Conservation (phyloP, 306 rosid genomes). For the Datisca glomerata region DNA sequence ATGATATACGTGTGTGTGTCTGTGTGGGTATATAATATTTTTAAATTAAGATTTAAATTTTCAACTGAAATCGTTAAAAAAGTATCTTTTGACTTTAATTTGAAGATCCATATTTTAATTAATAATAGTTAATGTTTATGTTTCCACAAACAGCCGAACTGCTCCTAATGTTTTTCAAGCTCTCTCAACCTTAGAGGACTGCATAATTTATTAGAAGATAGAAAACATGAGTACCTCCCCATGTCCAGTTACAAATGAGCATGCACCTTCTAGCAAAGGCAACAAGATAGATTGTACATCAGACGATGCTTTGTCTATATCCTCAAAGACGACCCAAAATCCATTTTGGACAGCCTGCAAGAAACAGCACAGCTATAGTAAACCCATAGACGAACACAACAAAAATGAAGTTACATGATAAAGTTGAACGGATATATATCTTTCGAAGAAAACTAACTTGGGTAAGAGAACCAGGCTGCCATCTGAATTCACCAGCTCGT, state of each 20-base stretch:
- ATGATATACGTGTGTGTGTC: no score
- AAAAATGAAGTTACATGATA: no score
- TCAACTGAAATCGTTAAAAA: no score
- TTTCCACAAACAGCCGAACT: no score
- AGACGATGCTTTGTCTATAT: slow-evolving; percentile 77
- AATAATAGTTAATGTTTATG: no score
- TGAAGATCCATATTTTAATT: no score
- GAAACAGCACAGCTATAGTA: no score
- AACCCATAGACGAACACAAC: no score
- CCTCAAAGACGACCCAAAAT: slow-evolving; percentile 92
- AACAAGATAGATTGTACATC: slow-evolving; percentile 67
- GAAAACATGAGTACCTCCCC: slow-evolving; percentile 53
- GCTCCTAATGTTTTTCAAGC: no score
- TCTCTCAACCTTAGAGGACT: neutral
- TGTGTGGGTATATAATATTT: no score
- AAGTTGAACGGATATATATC: slow-evolving; percentile 6
- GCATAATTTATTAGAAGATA: neutral
- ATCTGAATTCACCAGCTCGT: slow-evolving; percentile 80
- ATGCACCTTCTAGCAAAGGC: slow-evolving; percentile 66
- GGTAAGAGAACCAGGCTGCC: slow-evolving; percentile 97
- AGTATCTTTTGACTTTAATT: no score
- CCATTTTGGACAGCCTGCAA: slow-evolving; percentile 78
- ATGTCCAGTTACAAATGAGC: slow-evolving; percentile 49
- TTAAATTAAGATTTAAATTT: no score
- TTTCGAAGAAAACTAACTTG: slow-evolving; percentile 43